Conservation (phyloP, 1,139 yeast genomes). For the Sugiyamaella castrensis region DNA sequence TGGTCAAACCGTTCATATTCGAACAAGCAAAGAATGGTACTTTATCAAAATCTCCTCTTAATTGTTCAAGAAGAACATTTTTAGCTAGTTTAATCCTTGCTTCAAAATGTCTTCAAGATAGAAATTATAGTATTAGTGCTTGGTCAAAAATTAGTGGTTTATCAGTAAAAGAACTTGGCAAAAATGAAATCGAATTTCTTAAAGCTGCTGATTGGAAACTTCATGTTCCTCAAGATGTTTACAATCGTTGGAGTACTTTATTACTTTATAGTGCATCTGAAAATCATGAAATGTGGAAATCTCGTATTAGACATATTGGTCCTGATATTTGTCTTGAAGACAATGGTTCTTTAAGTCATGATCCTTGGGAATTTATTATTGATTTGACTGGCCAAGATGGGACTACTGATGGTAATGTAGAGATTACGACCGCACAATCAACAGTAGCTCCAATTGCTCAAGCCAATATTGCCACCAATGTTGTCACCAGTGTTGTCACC, state of each 20-base stretch:
- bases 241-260: slow-evolving; percentile 51
- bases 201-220: slow-evolving; percentile 54
- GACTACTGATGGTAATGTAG: slow-evolving; percentile 1
- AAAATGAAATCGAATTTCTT: slow-evolving; percentile 56
- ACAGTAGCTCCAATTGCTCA: slow-evolving; percentile 3
- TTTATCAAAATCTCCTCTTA: slow-evolving; percentile 19
- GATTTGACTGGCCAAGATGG: slow-evolving; percentile 11
- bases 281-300: slow-evolving; percentile 63
- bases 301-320: slow-evolving; percentile 13
- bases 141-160: slow-evolving; percentile 78
- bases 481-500: not conserved
- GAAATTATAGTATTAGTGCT: slow-evolving; percentile 63
- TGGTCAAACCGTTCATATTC: slow-evolving; percentile 38
- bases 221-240: slow-evolving; percentile 49
- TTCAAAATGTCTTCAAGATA: slow-evolving; percentile 70
- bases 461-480: not conserved
- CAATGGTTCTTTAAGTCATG: not conserved
- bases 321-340: slow-evolving; percentile 12
- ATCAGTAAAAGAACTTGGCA: slow-evolving; percentile 46
- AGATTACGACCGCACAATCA: not conserved
- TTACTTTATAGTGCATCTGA: slow-evolving; percentile 43
- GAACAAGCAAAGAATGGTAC: slow-evolving; percentile 12
- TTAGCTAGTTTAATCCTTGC: slow-evolving; percentile 66
- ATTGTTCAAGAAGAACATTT: slow-evolving; percentile 64
- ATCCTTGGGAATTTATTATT: slow-evolving; percentile 13